Conservation (phyloP, 2,329 filamentous ascomycete genomes). For the Colletotrichum tanaceti region DNA sequence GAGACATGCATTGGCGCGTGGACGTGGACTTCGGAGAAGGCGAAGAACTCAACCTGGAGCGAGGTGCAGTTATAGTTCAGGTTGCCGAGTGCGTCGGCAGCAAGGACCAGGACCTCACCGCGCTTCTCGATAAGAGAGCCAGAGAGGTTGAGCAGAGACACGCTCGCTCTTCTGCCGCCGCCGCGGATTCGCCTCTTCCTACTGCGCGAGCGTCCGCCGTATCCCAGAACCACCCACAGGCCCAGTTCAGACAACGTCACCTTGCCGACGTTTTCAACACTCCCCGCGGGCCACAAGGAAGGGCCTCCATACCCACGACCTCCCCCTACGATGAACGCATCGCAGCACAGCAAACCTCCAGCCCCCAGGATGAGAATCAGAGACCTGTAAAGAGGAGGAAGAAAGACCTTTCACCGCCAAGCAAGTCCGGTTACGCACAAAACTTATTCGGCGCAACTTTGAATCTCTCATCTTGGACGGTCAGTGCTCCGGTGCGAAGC, state of each 20-base stretch:
- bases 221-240: constrained; percentile 39
- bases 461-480: constrained; percentile 48
- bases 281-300: constrained; percentile 56
- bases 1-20: constrained; percentile 84
- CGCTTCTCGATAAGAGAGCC: constrained; percentile 76
- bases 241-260: constrained; percentile 54
- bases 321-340: constrained; percentile 75
- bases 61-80: constrained; percentile 80
- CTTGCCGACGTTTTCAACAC: constrained; percentile 68
- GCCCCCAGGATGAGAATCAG: constrained; percentile 42
- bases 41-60: constrained; percentile 83
- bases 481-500: constrained; percentile 20
- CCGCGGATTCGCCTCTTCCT: constrained; percentile 44
- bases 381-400: constrained; percentile 56
- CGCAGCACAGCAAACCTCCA: constrained; percentile 43
- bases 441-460: constrained; percentile 62
- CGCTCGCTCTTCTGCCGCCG: constrained; percentile 46
- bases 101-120: constrained; percentile 81
- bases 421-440: constrained; percentile 62
- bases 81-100: constrained; percentile 80
- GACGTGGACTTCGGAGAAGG: constrained; percentile 78
- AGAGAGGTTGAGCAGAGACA: constrained; percentile 66
- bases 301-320: constrained; percentile 65
- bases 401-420: constrained; percentile 52
- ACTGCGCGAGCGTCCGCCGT: constrained; percentile 19